These are phyloP conservation scores for Inga laurina DNA, from an alignment of 306 rosid genomes.

Conservation along the genomic window DNA sequence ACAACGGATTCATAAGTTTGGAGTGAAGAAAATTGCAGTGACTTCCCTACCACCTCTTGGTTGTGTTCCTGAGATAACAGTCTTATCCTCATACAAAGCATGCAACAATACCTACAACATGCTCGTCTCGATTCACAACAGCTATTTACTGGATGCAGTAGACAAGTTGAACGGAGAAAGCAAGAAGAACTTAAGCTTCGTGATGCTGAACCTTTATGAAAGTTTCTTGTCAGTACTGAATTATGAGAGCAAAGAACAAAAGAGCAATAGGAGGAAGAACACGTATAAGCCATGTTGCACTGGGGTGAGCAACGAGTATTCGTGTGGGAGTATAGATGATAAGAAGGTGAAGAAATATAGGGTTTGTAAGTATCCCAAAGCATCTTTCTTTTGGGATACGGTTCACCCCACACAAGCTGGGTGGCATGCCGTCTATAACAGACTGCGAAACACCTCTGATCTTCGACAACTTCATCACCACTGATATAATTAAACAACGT, in stretches of 20 bases:
- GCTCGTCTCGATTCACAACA: conserved; percentile 62
- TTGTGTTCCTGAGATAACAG: conserved; percentile 66
- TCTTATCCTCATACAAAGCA: conserved; percentile 37
- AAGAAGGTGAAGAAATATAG: conserved; percentile 54
- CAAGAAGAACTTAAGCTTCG: conserved; percentile 27
- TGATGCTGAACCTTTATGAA: conserved; percentile 58
- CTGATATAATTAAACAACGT: neutral
- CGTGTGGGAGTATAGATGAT: conserved; percentile 64
- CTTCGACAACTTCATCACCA: conserved; percentile 36
- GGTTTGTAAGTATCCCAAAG: conserved; percentile 61
- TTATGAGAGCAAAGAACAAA: conserved; percentile 1
- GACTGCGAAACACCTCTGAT: conserved; percentile 28
- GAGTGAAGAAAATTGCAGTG: conserved; percentile 70
- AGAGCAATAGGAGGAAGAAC: conserved; percentile 45
- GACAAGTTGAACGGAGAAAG: conserved; percentile 50
- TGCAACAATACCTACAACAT: conserved; percentile 56
- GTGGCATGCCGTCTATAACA: conserved; percentile 70
- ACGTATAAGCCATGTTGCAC: conserved; percentile 74
- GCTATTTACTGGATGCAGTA: conserved; percentile 57
- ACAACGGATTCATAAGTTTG: conserved; percentile 58
- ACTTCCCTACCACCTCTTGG: conserved; percentile 68
- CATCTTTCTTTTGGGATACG: conserved; percentile 86
- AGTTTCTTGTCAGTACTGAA: conserved; percentile 67
- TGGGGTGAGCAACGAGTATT: conserved; percentile 50
- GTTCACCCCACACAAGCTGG: conserved; percentile 84